Base-by-base conservation (phyloP, 2,329 filamentous ascomycete species). In the Cadophora gregata region DNA sequence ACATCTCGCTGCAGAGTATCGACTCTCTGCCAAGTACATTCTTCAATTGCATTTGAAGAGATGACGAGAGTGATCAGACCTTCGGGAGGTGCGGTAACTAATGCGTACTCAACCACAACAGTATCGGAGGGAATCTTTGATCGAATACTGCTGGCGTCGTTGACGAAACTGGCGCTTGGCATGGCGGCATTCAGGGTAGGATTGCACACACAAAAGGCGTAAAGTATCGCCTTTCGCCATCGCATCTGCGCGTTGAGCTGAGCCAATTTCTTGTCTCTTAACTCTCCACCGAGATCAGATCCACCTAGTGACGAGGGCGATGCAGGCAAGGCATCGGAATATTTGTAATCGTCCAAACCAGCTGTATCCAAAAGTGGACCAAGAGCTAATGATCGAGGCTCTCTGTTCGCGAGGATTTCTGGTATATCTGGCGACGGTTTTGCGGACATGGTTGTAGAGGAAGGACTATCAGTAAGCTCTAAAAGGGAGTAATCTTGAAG, bases 341-440 rank as follows among this genome's bases (percentile, higher is more conserved):
- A 55, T 27, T 56, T 63, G 36, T 63, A 63, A 24, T 63, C 61
- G 33, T 63, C 61, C 25, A 58, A 19, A 5, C 51, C 36, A 42
- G 61, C 48, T 9, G 61, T 63, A 56, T 63, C 48, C 21, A 63
- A 27, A 47, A 63, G 61, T 2, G 61, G 31, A 1, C 61, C 48
- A 19, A 63, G 48, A 27, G 51, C 61, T 45, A 62, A 33, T 16
- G 16, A 53, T 25, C 59, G 45, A 33, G 59, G 36, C 21, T 62
- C 45, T 38, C 42, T 53, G 14, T 7, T 24, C 8, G 47, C 6
- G 24, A n/a, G 9, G 12, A 53, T 24, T 31, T 62, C 45, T 19
- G 21, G 8, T 24, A 51, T 51, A 25, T 36, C n/a, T 24, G 27
- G 27, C 8, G 31, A 24, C 7, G 27, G n/a, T 4, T 36, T 25